Percentiles rank a stretch among this genome's conserved stretches.
Evolutionary conservation across 805 yeast genomes (phyloP).

Genomic region (Ogataea polymorpha): DNA sequence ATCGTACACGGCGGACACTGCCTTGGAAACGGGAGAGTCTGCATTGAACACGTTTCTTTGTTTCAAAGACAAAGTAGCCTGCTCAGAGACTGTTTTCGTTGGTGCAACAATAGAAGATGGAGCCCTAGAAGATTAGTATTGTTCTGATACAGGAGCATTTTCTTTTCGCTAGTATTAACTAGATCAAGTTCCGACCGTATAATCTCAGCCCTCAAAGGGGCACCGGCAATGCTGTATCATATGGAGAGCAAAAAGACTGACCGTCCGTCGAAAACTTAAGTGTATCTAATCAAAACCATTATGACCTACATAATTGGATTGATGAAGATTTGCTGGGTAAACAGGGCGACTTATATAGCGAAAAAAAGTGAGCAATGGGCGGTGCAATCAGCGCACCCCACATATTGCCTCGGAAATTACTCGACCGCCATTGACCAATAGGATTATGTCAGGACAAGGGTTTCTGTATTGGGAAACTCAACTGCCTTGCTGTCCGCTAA

Average conservation of each 20-base stretch:
- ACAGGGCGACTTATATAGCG: constrained; percentile 1
- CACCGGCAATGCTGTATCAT: constrained; percentile 28
- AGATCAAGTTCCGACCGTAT: constrained; percentile 43
- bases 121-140: constrained; percentile 22
- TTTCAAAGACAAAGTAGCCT: constrained; percentile 17
- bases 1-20: constrained; percentile 37
- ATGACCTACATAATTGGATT: constrained; percentile 9
- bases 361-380: not conserved
- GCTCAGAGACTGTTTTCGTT: constrained; percentile 8
- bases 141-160: constrained; percentile 29
- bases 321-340: not conserved
- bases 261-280: constrained; percentile 11
- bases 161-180: constrained; percentile 43
- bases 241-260: constrained; percentile 9
- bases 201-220: constrained; percentile 35
- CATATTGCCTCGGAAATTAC: not conserved
- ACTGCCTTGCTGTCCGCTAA: not conserved
- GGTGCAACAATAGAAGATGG: constrained; percentile 20
- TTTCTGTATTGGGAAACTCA: not conserved
- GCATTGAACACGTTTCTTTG: constrained; percentile 23
- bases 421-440: not conserved
- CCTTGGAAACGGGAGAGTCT: constrained; percentile 28
- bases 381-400: not conserved
- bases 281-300: constrained; percentile 4
- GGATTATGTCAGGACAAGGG: not conserved